A percentile compares a stretch with the other conserved stretches of the same genome.
phyloP scores from a whole-genome alignment of 2,329 filamentous ascomycete genomes.

The Fusarium austroafricanum region DNA sequence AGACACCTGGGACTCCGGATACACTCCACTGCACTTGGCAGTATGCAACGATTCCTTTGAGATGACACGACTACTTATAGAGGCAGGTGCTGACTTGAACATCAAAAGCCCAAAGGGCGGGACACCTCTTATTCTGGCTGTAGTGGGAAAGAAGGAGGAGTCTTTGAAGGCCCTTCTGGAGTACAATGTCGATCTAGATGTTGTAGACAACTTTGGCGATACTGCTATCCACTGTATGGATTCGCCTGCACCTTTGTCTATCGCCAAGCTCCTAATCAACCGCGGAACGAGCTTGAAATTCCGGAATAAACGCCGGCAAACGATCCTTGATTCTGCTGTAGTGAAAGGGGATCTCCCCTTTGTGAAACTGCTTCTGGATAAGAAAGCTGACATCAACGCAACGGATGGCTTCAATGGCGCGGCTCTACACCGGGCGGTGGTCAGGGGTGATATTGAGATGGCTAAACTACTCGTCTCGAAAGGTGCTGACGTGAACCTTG shows the following conservation, averaged over 20 bases:
- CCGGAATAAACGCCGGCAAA: background rate
- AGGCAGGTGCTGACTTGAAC: background rate
- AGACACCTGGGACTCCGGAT: rapidly evolving
- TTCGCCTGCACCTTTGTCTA: background rate
- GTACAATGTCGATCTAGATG: background rate
- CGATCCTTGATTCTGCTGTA: background rate
- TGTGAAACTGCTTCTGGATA: rapidly evolving
- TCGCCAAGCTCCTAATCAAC: background rate
- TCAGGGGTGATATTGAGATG: background rate
- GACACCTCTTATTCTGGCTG: background rate
- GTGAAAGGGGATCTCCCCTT: background rate
- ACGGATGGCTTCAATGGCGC: background rate
- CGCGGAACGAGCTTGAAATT: background rate
- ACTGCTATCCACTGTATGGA: background rate
- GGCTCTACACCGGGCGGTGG: background rate
- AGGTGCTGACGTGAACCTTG: rapidly evolving
- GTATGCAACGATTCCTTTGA: background rate
- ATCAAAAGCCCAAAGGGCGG: background rate
- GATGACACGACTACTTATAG: background rate
- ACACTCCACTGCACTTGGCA: background rate
- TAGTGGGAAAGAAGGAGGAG: background rate
- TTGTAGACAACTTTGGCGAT: rapidly evolving
- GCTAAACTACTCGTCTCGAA: background rate
- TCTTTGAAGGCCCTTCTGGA: background rate
- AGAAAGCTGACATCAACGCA: background rate